Base-by-base conservation (phyloP, 805 yeast species). In the Candida sithepensis region DNA sequence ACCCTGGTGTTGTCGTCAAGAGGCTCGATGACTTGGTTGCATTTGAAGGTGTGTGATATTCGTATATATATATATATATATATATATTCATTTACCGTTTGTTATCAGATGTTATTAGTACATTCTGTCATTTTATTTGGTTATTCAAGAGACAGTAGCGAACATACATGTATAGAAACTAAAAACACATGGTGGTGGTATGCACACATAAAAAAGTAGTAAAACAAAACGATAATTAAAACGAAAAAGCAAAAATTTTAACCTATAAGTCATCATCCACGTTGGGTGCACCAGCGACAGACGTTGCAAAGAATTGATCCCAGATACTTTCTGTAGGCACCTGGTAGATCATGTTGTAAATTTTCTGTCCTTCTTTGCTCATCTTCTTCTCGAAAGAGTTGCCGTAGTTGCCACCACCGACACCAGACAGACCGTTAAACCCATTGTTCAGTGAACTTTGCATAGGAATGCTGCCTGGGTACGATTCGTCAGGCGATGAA, bases 321-420 rank as follows among this genome's bases (percentile, higher is more conserved):
- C 88, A 83, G 30, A 84, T 81, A 22, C 81, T 71, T 46, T 83
- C 88, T 2, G 79, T 74, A 3, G 85, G 82, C 41, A 82, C 77
- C 59, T 78, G 84, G 56, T 74, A 77, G 50, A 84, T 75, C 69
- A 84, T 66, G 55, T 82, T 86, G 58, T 73, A 79, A 19, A 82
- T 74, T 43, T 72, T 68, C 50, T 73, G 75, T 4, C 83, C 84
- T 51, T 84, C 88, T 36, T 57, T 66, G 4, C 65, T 47, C 42
- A 53, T 34, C 30, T 42, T 50, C 19, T 41, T 48, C 20, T 52
- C 52, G 20, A 26, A 46, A 10, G 33, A n/a, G 19, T 9, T 4
- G 22, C 24, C 22, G 13, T 22, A 20, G 13, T 18, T 16, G 19
- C 23, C 20, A 34, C 23, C 23, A 19, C 18, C 28, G 12, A 6